phyloP scores from a whole-genome alignment of 2,329 filamentous ascomycete genomes.

The Cercospora zeae-maydis region DNA sequence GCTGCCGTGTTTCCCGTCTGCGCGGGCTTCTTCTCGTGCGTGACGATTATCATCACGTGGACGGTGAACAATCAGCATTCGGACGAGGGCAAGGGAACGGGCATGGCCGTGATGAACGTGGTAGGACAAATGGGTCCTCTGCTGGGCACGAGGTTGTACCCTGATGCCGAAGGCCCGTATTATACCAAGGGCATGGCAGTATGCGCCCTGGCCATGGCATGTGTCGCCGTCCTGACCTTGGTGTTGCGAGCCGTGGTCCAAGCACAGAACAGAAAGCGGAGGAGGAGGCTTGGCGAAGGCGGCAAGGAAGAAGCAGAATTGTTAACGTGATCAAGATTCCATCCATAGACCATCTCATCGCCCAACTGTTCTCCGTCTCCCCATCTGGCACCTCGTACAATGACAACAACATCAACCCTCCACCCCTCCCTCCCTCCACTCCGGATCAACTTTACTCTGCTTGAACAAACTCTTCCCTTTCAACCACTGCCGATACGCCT shows the following conservation, averaged over 20 bases:
- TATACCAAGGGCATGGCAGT: slow-evolving; percentile 51
- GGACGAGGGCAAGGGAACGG: slow-evolving; percentile 66
- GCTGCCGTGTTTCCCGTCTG: slow-evolving; percentile 73
- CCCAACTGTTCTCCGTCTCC: too few species aligned
- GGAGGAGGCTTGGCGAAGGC: not conserved
- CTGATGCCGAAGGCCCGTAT: slow-evolving; percentile 47
- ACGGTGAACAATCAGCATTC: slow-evolving; percentile 78
- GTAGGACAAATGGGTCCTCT: slow-evolving; percentile 76
- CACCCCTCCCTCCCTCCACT: slow-evolving; percentile 33
- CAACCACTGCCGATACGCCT: slow-evolving; percentile 93
- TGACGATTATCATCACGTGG: slow-evolving; percentile 84
- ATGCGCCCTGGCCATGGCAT: slow-evolving; percentile 50
- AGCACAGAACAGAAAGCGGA: slow-evolving; percentile 33
- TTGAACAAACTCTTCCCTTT: slow-evolving; percentile 93
- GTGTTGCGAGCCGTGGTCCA: slow-evolving; percentile 42
- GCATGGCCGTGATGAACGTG: slow-evolving; percentile 75
- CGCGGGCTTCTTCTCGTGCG: slow-evolving; percentile 76
- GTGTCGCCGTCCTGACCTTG: slow-evolving; percentile 44
- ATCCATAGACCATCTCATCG: too few species aligned
- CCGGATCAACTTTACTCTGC: slow-evolving; percentile 60
- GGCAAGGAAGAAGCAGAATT: not conserved
- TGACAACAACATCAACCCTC: not conserved
- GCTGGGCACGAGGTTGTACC: slow-evolving; percentile 55
- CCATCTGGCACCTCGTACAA: too few species aligned
- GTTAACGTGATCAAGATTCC: not conserved